Percentiles rank a stretch among this genome's conserved stretches.
These are phyloP conservation scores for Hansenula sp. DNA, from an alignment of 1,139 yeast genomes.

Conservation along the genomic window DNA sequence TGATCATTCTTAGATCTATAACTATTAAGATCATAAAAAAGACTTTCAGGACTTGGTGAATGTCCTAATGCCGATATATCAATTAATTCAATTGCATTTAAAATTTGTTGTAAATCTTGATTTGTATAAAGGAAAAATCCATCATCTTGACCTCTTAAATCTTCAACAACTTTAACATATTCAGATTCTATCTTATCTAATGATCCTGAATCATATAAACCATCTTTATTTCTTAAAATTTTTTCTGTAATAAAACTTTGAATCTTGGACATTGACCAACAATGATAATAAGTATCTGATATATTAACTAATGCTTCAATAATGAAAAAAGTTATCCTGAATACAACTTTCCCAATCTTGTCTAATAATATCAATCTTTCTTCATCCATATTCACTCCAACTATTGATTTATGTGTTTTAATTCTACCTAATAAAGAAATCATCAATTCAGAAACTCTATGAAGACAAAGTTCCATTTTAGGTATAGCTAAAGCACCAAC, in stretches of 20 bases:
- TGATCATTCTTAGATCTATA: slow-evolving; percentile 11
- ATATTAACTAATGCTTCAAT: slow-evolving; percentile 7
- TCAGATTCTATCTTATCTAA: slow-evolving; percentile 5
- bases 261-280: slow-evolving; percentile 18
- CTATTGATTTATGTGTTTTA: slow-evolving; percentile 12
- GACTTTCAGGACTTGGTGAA: not conserved
- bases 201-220: slow-evolving; percentile 3
- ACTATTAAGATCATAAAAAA: not conserved
- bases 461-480: slow-evolving; percentile 16
- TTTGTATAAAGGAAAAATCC: slow-evolving; percentile 4
- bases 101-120: slow-evolving; percentile 10
- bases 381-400: slow-evolving; percentile 3
- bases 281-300: slow-evolving; percentile 18
- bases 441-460: slow-evolving; percentile 14
- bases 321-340: slow-evolving; percentile 4
- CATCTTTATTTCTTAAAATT: slow-evolving; percentile 9
- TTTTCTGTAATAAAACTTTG: slow-evolving; percentile 12
- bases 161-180: slow-evolving; percentile 9
- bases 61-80: not conserved
- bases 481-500: slow-evolving; percentile 13
- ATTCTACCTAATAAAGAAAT: slow-evolving; percentile 12
- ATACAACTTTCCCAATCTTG: slow-evolving; percentile 5
- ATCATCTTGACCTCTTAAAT: slow-evolving; percentile 11
- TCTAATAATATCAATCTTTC: slow-evolving; percentile 7
- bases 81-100: slow-evolving; percentile 5